Base-by-base conservation (phyloP, 176 grass and related monocot species). In the Oryza punctata region DNA sequence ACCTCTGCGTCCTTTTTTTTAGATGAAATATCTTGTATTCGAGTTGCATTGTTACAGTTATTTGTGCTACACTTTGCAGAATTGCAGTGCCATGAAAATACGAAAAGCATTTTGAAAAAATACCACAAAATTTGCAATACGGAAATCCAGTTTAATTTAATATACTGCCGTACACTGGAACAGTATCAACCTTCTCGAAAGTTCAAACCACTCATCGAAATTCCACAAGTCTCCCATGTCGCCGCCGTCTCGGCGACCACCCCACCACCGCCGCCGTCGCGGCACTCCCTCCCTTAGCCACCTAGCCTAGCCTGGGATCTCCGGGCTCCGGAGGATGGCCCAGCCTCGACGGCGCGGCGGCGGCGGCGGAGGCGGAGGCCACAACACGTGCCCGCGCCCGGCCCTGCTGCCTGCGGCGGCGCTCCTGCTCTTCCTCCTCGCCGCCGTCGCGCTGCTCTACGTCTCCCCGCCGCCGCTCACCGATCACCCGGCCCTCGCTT, bases 351-450 rank as follows among this genome's bases (percentile, higher is more conserved):
- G 91, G 84, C 94, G 94, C 50, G 81, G 52, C 28, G 77, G 61
- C 25, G 38, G 38, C 28, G 77, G 61, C 41, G 38, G 40, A 13
- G 77, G 63, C 32, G 79, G 75, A 66, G 71, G 72, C 78, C 83
- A 75, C 50, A 77, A 69, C 75, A 67, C 63, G 71, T 89, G 84
- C 82, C 84, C 84, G 67, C 88, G 80, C 75, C 87, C 78, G 78
- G 79, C 79, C 26, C 64, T 72, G 2, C 68, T 87, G 29, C 77
- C 84, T 61, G 46, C 88, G 49, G 81, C 71, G 29, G 89, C 78
- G 27, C 80, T 87, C 73, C 88, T 94, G 63, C 90, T 94, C 64
- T 86, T 97, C 75, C 86, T 93, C 77, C 45, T 94, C 81, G 83
- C 69, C 61, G 86, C 89, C 75, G 59, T 91, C 63, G 65, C 85